Percentiles rank a stretch among this genome's conserved stretches.
phyloP scores from a whole-genome alignment of 2,329 filamentous ascomycete genomes.

The Exophiala calicioides region DNA sequence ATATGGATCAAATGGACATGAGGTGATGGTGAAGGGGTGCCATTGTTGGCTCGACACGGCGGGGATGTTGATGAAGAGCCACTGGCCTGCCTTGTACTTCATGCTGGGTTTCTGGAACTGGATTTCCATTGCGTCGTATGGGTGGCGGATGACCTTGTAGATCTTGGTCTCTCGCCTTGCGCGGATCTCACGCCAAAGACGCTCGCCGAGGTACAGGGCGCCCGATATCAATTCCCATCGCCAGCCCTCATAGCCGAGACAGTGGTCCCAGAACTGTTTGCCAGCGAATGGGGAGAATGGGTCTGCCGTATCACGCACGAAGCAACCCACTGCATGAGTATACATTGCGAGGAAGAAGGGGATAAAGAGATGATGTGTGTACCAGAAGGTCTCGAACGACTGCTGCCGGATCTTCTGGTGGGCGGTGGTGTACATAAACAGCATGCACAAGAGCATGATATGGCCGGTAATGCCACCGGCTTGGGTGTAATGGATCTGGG shows the following conservation, averaged over 20 bases:
- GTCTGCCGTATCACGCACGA: constrained; percentile 77
- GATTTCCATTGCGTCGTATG: constrained; percentile 95
- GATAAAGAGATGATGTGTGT: constrained; percentile 97
- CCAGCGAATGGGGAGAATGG: constrained; percentile 83
- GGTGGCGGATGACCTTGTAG: constrained; percentile 90
- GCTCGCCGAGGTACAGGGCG: constrained; percentile 80
- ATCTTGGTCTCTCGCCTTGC: constrained; percentile 83
- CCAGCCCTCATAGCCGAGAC: constrained; percentile 94
- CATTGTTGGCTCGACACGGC: constrained; percentile 87
- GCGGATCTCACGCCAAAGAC: constrained; percentile 87
- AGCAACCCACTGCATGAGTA: constrained; percentile 93
- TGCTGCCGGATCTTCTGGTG: constrained; percentile 93
- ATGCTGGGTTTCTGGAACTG: constrained; percentile 96
- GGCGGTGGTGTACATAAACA: constrained; percentile 95
- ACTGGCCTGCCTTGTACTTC: constrained; percentile 97
- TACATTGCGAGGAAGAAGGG: constrained; percentile 92
- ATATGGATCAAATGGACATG: constrained; percentile 93
- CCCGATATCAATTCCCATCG: constrained; percentile 91
- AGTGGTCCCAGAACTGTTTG: constrained; percentile 81
- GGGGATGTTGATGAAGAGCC: constrained; percentile 94
- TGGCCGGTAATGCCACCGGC: constrained; percentile 92
- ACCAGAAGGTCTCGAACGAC: constrained; percentile 98
- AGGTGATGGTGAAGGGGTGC: constrained; percentile 99
- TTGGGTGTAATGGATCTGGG: constrained; percentile 89
- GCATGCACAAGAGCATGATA: constrained; percentile 98